Evolutionary conservation across 2,329 filamentous ascomycete species (phyloP).

Genomic region (Stagonosporopsis rhizophila): DNA sequence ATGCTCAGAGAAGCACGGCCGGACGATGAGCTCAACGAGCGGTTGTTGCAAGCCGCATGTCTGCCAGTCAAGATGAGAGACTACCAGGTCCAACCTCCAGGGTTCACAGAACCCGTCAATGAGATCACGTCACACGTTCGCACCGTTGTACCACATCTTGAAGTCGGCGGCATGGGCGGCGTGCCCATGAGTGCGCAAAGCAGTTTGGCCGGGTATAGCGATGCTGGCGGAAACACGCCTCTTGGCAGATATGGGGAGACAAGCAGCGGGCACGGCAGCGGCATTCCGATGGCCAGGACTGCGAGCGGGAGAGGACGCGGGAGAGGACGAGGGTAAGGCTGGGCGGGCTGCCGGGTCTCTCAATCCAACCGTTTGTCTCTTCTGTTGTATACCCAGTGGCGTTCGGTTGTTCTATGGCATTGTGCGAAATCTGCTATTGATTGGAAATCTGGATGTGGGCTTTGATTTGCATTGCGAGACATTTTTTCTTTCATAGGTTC

Average conservation of each 20-base stretch:
- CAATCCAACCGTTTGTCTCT: neutral
- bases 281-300: conserved; percentile 47
- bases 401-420: neutral
- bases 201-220: conserved; percentile 46
- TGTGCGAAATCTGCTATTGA: neutral
- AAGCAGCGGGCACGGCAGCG: conserved; percentile 35
- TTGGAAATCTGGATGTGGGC: neutral
- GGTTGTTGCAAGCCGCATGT: conserved; percentile 46
- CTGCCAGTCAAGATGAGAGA: conserved; percentile 43
- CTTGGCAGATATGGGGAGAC: conserved; percentile 45
- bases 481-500: neutral
- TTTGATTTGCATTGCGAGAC: too few relatives aligned
- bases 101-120: conserved; percentile 38
- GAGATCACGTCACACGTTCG: conserved; percentile 45
- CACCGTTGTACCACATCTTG: conserved; percentile 41
- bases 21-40: conserved; percentile 50
- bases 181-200: conserved; percentile 52
- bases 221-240: conserved; percentile 45
- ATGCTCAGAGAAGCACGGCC: conserved; percentile 52
- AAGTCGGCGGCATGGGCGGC: conserved; percentile 42
- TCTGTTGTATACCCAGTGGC: conserved; percentile 10
- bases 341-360: neutral
- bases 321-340: conserved; percentile 33
- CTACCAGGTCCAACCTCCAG: conserved; percentile 46
- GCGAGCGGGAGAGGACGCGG: conserved; percentile 48